Evolutionary conservation across 805 yeast genomes (phyloP).

Genomic region (Yamadazyma laniorum): DNA sequence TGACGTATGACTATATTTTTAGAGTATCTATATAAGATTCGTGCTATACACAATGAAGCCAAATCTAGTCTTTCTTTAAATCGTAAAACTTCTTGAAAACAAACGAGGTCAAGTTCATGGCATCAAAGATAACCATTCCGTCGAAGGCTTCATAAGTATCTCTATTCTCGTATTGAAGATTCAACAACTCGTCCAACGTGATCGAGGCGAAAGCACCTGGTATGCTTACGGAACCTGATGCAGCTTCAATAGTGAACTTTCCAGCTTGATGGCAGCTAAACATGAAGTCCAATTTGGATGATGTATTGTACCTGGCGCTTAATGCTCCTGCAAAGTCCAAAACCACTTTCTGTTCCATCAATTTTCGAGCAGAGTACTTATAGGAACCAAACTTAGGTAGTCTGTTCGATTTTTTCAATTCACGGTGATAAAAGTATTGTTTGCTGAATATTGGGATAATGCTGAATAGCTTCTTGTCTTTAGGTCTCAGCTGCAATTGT

Average conservation of each 20-base stretch:
- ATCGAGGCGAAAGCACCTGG: conserved; percentile 57
- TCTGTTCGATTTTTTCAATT: conserved; percentile 61
- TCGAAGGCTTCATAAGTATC: conserved; percentile 57
- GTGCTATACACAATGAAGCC: too few species aligned
- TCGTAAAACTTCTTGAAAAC: conserved; percentile 77
- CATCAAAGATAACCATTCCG: conserved; percentile 65
- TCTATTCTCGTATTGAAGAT: conserved; percentile 68
- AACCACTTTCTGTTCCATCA: conserved; percentile 70
- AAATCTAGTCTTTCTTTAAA: conserved; percentile 29
- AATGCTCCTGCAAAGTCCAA: conserved; percentile 56
- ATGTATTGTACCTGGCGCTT: conserved; percentile 36
- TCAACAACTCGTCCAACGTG: conserved; percentile 68
- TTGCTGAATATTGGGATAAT: conserved; percentile 58
- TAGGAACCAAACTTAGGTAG: conserved; percentile 75
- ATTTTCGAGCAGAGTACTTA: conserved; percentile 71
- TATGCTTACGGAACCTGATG: conserved; percentile 66
- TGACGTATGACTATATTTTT: too few species aligned
- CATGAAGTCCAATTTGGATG: conserved; percentile 69
- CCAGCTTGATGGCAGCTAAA: conserved; percentile 76
- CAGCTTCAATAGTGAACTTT: conserved; percentile 69
- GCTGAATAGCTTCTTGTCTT: conserved; percentile 48
- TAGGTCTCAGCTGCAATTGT: conserved; percentile 44
- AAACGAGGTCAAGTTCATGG: conserved; percentile 64
- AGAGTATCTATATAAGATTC: too few species aligned
- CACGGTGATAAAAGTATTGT: conserved; percentile 74